Conservation (phyloP, 768 basidiomycete genomes). For the Punctularia strigosozonata region DNA sequence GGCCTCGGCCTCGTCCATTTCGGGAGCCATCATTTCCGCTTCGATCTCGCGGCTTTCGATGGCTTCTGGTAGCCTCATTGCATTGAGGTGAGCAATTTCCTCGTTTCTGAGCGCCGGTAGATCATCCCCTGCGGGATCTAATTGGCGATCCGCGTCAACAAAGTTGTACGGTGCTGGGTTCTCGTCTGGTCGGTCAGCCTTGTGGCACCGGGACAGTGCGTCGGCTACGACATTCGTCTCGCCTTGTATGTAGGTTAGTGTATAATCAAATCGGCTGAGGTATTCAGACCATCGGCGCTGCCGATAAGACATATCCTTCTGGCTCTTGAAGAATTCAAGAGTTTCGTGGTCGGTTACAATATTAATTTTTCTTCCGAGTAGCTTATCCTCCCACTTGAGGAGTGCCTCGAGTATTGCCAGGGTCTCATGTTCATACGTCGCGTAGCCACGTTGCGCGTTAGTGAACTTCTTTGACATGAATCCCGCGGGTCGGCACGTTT, state of each 20-base stretch:
- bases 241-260: background rate
- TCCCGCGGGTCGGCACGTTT: slow-evolving; percentile 8
- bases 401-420: slow-evolving; percentile 8
- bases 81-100: background rate
- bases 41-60: background rate
- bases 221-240: background rate
- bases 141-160: background rate
- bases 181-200: background rate
- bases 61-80: background rate
- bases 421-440: slow-evolving; percentile 6
- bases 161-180: background rate
- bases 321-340: slow-evolving; percentile 17
- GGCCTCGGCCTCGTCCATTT: background rate
- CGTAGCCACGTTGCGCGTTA: slow-evolving; percentile 5
- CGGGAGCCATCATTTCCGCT: background rate
- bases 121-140: background rate
- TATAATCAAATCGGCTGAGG: background rate
- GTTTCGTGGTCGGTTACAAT: slow-evolving; percentile 19
- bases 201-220: background rate
- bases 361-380: slow-evolving; percentile 13
- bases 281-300: slow-evolving; percentile 6
- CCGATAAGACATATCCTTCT: slow-evolving; percentile 7
- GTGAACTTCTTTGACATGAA: slow-evolving; percentile 10
- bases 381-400: slow-evolving; percentile 22
- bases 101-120: background rate